Base-by-base conservation (phyloP, 2,329 filamentous ascomycete genomes). In the Beauveria asiatica region DNA sequence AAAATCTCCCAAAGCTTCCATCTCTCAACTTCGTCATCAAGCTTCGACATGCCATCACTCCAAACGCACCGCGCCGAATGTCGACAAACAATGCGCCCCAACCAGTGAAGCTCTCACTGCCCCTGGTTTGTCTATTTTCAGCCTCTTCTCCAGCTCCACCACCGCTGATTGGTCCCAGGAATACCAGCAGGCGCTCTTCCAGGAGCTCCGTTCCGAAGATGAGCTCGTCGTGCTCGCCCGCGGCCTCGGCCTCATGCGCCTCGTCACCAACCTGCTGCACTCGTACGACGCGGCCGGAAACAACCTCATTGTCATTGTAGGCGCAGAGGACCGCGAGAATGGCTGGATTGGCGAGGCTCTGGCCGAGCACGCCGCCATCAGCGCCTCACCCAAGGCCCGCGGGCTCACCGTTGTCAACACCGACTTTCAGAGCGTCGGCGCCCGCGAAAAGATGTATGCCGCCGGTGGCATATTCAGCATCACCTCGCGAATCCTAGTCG, bases 111-210 rank as follows among this genome's bases (percentile, higher is more conserved):
- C 83, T 93, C 65, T 92, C 89, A 63, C 80, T 93, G 63, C 89
- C 89, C 65, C 67, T 75, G 61, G 73, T 74, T 64, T 51, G 66
- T 45, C n/a, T 11, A 48, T 37, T 19, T 8, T n/a, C 19, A 46
- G 30, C 19, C 13, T 27, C 41, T 33, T 21, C 44, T 37, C n/a
- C 16, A 30, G 52, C 49, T 48, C 27, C 37, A 46, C 42, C 23
- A 5, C 2, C 7, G 44, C 67, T 70, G 59, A 66, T 57, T 21
- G 50, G 44, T 56, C n/a, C 45, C 59, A 88, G 85, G 81, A 92
- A 80, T 99, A 95, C 74, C 94, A 99, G 78, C 92, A 97, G 78
- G 88, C 90, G 70, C 85, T 97, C 68, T 97, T 97, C 78, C 90
- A 89, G 72, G 89, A 94, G 76, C 85, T 96, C 66, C 88, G 91